Evolutionary conservation across 164 flowering plant species (phyloP).

Genomic region (Brasenia schreberi): DNA sequence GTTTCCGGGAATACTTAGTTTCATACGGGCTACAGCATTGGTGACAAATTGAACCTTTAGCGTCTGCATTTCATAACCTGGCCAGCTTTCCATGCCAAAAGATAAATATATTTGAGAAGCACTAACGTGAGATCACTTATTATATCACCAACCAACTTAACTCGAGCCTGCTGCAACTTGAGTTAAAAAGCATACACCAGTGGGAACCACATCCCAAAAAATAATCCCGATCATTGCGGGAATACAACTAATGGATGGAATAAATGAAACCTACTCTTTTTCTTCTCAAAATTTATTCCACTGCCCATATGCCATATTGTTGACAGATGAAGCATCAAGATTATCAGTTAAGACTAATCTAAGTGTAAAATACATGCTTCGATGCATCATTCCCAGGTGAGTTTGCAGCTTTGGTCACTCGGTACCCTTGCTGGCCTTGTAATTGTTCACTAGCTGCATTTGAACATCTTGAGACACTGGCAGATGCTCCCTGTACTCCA

Average conservation of each 20-base stretch:
- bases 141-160: too few relatives aligned
- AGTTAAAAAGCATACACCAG: neutral
- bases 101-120: too few relatives aligned
- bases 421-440: constrained; percentile 20
- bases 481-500: constrained; percentile 91
- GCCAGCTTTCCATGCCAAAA: too few relatives aligned
- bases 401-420: constrained; percentile 6
- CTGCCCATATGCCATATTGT: neutral
- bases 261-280: neutral
- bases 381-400: neutral
- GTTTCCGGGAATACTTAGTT: too few relatives aligned
- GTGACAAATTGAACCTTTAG: too few relatives aligned
- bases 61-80: too few relatives aligned
- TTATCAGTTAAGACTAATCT: neutral
- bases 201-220: neutral
- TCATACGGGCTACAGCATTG: too few relatives aligned
- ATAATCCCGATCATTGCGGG: neutral
- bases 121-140: too few relatives aligned
- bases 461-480: constrained; percentile 83
- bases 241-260: neutral
- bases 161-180: neutral
- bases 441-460: constrained; percentile 64
- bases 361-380: neutral
- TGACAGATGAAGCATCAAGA: neutral
- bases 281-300: neutral